phyloP scores from a whole-genome alignment of 176 grass and related monocot species.

The Pontederia paniculata region DNA sequence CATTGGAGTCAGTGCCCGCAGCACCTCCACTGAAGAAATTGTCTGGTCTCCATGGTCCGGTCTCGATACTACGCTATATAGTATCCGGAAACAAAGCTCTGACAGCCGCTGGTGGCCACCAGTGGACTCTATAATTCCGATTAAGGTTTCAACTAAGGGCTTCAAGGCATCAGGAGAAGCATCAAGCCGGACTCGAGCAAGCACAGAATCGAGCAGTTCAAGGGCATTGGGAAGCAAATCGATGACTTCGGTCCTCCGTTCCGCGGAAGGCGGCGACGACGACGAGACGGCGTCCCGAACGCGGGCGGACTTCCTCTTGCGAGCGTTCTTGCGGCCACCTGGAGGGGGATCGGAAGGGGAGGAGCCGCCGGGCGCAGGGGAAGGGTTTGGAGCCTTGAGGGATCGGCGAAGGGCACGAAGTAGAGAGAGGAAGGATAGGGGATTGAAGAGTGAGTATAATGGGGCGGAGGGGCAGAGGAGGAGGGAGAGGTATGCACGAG shows the following conservation, averaged over 20 bases:
- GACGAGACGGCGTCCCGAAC: not conserved
- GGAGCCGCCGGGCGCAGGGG: not conserved
- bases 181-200: conserved; percentile 47
- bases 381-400: not conserved
- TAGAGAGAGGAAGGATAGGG: conserved; percentile 57
- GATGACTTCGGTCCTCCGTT: not conserved
- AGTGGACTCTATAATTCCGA: conserved; percentile 21
- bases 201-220: conserved; percentile 36
- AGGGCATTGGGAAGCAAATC: conserved; percentile 32
- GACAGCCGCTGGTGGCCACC: conserved; percentile 11
- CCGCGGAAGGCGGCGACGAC: not conserved
- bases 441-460: conserved; percentile 45
- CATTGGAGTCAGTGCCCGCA: conserved; percentile 37
- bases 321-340: not conserved
- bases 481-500: conserved; percentile 39
- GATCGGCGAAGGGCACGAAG: conserved; percentile 59
- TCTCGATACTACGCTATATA: conserved; percentile 35
- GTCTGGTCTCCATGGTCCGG: conserved; percentile 32
- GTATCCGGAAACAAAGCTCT: conserved; percentile 41
- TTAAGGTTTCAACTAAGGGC: conserved; percentile 49
- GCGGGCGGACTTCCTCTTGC: conserved; percentile 13
- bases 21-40: conserved; percentile 34
- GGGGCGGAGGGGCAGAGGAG: conserved; percentile 33
- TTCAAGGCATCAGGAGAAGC: conserved; percentile 42
- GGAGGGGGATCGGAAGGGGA: not conserved